Percentiles rank a stretch among this genome's conserved stretches.
Evolutionary conservation across 2,329 filamentous ascomycete genomes (phyloP).

Genomic region (Aspergillus carbonarius): DNA sequence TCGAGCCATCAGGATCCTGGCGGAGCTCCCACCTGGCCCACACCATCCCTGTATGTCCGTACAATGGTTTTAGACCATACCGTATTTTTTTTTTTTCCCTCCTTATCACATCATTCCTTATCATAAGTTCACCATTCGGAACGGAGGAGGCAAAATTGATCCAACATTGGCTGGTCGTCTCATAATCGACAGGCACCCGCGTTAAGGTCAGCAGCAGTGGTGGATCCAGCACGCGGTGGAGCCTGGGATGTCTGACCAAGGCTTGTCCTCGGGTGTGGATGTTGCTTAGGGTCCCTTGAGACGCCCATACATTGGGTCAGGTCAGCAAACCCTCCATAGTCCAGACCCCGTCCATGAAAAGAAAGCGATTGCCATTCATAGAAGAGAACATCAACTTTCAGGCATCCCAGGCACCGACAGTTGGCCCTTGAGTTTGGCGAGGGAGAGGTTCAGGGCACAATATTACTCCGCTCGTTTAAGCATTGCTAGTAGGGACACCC

Average conservation of each 20-base stretch:
- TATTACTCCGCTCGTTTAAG: constrained; percentile 1
- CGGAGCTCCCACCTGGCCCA: constrained; percentile 1
- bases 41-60: neutral
- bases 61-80: neutral
- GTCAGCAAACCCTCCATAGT: neutral
- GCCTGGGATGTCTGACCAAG: constrained; percentile 2
- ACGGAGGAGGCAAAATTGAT: neutral
- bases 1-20: constrained; percentile 6
- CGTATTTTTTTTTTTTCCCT: neutral
- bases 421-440: neutral
- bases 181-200: constrained; percentile 9
- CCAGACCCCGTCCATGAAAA: neutral
- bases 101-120: constrained; percentile 7
- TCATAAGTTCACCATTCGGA: constrained; percentile 3
- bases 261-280: constrained; percentile 1
- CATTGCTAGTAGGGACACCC: constrained; percentile 1
- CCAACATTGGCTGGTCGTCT: neutral
- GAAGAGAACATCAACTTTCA: neutral
- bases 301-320: neutral
- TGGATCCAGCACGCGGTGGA: constrained; percentile 1
- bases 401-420: neutral
- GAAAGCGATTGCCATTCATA: neutral
- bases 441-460: neutral
- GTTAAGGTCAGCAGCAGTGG: constrained; percentile 1
- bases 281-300: neutral